Evolutionary conservation across 2,329 filamentous ascomycete genomes (phyloP).

Genomic region (Ceratocystis variospora): DNA sequence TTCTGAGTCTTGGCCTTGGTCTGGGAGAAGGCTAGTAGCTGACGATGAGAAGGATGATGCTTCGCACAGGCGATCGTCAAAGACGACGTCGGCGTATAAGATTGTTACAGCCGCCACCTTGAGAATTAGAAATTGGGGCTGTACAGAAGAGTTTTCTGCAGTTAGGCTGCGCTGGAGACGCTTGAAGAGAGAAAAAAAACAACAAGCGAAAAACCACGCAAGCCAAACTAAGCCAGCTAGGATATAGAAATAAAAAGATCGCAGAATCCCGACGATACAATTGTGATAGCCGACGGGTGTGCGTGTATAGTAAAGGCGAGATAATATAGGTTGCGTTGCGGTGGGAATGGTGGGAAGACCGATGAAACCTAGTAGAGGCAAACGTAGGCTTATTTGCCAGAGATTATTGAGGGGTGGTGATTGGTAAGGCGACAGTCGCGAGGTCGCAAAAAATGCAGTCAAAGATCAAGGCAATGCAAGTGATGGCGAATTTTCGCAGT

Average conservation of each 20-base stretch:
- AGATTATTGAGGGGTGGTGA: background rate
- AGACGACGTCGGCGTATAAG: slow-evolving; percentile 17
- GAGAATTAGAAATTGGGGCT: slow-evolving; percentile 7
- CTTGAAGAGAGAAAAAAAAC: background rate
- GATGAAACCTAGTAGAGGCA: background rate
- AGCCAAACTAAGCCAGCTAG: too few relatives aligned
- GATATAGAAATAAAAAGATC: background rate
- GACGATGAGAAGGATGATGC: slow-evolving; percentile 6
- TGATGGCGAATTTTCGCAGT: background rate
- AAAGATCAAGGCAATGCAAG: background rate
- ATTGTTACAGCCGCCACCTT: slow-evolving; percentile 17
- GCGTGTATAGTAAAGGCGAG: background rate
- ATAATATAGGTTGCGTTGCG: background rate
- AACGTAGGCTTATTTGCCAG: background rate
- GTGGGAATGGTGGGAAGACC: background rate
- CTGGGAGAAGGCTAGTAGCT: background rate
- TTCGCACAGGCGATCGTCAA: slow-evolving; percentile 19
- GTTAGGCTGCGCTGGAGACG: background rate
- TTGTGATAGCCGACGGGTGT: background rate
- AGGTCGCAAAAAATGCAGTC: slow-evolving; percentile 5
- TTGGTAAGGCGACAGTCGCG: background rate
- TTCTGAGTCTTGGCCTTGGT: background rate
- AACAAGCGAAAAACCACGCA: background rate
- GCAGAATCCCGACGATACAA: background rate
- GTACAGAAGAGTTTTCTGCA: slow-evolving; percentile 13